Evolutionary conservation across 2,329 filamentous ascomycete species (phyloP).

Genomic region (Spiromastix sp.): DNA sequence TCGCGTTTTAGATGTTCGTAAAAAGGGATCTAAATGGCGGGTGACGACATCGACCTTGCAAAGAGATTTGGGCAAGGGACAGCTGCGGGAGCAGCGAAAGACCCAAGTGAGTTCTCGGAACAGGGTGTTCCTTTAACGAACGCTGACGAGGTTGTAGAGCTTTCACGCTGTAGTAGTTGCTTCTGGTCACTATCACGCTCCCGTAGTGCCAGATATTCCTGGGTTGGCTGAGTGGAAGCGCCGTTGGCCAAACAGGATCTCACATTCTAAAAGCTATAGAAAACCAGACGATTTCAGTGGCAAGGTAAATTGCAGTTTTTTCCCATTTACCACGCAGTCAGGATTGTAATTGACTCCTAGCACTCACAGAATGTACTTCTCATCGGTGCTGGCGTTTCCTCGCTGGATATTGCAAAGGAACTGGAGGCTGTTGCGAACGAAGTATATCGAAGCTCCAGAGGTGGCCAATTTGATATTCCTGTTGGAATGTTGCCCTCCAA

Average conservation of each 20-base stretch:
- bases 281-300: conserved; percentile 38
- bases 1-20: conserved; percentile 44
- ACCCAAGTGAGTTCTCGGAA: not conserved
- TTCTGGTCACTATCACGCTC: conserved; percentile 45
- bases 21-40: conserved; percentile 40
- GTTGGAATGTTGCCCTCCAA: conserved; percentile 43
- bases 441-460: conserved; percentile 48
- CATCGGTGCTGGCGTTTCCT: conserved; percentile 46
- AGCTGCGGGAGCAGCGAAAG: not conserved
- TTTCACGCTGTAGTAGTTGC: conserved; percentile 46
- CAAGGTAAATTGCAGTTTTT: conserved; percentile 42
- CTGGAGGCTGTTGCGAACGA: conserved; percentile 34
- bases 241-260: conserved; percentile 34
- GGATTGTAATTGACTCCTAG: not conserved
- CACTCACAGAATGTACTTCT: conserved; percentile 42
- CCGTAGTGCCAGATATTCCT: conserved; percentile 39
- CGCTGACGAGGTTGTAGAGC: conserved; percentile 16
- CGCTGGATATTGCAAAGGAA: conserved; percentile 45
- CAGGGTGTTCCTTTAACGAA: too few species aligned
- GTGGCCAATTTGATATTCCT: conserved; percentile 51
- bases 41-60: conserved; percentile 40
- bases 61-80: conserved; percentile 8
- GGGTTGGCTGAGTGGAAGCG: conserved; percentile 39
- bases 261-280: conserved; percentile 44
- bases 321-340: conserved; percentile 12